Evolutionary conservation across 345 rosid genomes (phyloP).

Genomic region (rapeseed (Brassica napus)): Da-Ae NC_063451.1:38964001-38964500

Average conservation of each 20-base stretch:
- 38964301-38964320: slow-evolving; percentile 20
- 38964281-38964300: slow-evolving; percentile 13
- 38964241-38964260: slow-evolving; percentile 29
- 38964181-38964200: background rate
- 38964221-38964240: background rate
- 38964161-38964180: background rate
- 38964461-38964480: background rate
- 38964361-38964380: background rate
- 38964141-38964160: background rate
- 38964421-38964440: slow-evolving; percentile 6
- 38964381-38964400: background rate
- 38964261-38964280: slow-evolving; percentile 28
- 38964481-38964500: too few relatives aligned
- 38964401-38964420: slow-evolving; percentile 20
- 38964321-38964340: slow-evolving; percentile 18
- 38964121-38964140: slow-evolving; percentile 69
- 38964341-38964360: background rate
- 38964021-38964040: slow-evolving; percentile 3
- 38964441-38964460: slow-evolving; percentile 6
- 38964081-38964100: slow-evolving; percentile 45
- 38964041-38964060: slow-evolving; percentile 47
- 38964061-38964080: slow-evolving; percentile 55
- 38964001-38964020: slow-evolving; percentile 46
- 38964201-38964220: background rate
- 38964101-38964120: slow-evolving; percentile 52